Conservation (phyloP, 768 basidiomycete species). For the Mycena rosella region DNA sequence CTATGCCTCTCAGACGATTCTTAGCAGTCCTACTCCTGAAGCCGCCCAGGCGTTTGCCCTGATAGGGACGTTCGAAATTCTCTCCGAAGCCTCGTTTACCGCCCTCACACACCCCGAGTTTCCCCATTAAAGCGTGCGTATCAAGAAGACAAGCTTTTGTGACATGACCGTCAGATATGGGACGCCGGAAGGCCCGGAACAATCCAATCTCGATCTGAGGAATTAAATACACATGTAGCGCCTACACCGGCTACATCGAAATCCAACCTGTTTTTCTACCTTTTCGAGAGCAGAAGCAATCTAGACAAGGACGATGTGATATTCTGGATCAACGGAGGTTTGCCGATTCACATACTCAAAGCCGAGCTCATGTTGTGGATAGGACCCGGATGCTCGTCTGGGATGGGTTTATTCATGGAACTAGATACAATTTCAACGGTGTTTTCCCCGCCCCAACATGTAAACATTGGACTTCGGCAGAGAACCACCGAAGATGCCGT, state of each 20-base stretch:
- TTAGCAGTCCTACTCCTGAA: too few species aligned
- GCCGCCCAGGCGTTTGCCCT: background rate
- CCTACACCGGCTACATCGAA: slow-evolving; percentile 65
- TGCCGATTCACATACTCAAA: background rate
- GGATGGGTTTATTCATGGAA: slow-evolving; percentile 19
- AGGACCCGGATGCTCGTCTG: slow-evolving; percentile 23
- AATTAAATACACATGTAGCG: slow-evolving; percentile 40
- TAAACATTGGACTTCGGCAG: too few species aligned
- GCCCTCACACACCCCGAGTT: slow-evolving; percentile 57
- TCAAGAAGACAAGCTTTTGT: slow-evolving; percentile 53
- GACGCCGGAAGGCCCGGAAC: too few species aligned
- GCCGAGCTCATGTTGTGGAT: background rate
- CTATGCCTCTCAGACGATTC: too few species aligned
- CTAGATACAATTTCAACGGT: too few species aligned
- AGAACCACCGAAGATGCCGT: too few species aligned
- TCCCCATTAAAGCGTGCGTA: slow-evolving; percentile 54
- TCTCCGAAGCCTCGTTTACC: slow-evolving; percentile 23
- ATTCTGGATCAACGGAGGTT: slow-evolving; percentile 66
- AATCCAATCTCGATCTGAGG: too few species aligned
- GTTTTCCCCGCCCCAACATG: too few species aligned
- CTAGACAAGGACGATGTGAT: slow-evolving; percentile 59
- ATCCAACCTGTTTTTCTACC: slow-evolving; percentile 66
- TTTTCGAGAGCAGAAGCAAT: slow-evolving; percentile 65
- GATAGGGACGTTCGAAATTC: slow-evolving; percentile 2
- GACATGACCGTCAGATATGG: slow-evolving; percentile 48